Percentiles rank a stretch among this genome's conserved stretches.
Evolutionary conservation across 164 flowering plant species (phyloP).

Genomic region (Euptelea pleiosperma): DNA sequence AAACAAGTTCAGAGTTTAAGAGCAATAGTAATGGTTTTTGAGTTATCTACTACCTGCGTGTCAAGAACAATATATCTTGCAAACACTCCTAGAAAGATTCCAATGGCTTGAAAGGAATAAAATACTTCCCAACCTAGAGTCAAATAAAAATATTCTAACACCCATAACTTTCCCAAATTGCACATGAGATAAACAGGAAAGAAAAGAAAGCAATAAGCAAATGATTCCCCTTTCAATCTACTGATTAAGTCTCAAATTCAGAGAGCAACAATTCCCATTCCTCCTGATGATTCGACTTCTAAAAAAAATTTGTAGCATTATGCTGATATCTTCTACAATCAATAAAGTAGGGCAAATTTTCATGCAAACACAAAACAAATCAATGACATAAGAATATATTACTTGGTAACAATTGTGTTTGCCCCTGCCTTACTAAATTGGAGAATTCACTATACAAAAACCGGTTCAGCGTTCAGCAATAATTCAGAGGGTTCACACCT

Average conservation of each 20-base stretch:
- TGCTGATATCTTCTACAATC: no score
- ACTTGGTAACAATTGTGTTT: neutral
- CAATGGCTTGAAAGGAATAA: no score
- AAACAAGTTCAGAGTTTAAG: no score
- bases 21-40: no score
- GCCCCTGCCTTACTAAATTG: neutral
- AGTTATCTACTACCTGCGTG: no score
- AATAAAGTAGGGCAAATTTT: neutral
- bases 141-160: no score
- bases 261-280: neutral
- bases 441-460: neutral
- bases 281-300: no score
- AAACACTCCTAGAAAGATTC: no score
- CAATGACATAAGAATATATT: neutral
- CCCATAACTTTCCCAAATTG: neutral
- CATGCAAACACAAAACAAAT: neutral
- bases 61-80: no score
- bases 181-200: neutral
- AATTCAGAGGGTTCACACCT: conserved; percentile 36
- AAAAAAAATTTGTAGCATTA: no score
- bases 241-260: neutral
- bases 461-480: neutral
- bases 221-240: neutral
- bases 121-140: no score
- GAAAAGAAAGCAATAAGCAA: neutral